A percentile compares a stretch with the other conserved stretches of the same genome.
These are phyloP conservation scores for Linaria vulgaris DNA, from an alignment of 257 asterid genomes.

Conservation along the genomic window DNA sequence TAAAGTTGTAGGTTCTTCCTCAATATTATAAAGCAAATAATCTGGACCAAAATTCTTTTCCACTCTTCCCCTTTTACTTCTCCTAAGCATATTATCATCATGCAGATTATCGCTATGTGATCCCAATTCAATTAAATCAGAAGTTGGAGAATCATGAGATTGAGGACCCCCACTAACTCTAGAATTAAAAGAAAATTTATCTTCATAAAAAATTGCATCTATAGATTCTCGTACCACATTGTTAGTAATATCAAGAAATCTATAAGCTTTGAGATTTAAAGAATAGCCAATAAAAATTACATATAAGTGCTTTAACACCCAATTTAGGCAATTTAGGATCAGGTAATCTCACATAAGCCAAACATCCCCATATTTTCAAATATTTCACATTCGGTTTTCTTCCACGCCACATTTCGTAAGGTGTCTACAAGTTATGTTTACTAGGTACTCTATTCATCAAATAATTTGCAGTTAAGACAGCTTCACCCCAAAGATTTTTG, in stretches of 20 bases:
- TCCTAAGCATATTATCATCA: not conserved
- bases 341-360: too few species aligned
- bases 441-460: not conserved
- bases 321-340: not conserved
- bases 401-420: not conserved
- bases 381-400: not conserved
- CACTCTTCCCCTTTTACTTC: not conserved
- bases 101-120: too few species aligned
- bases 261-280: not conserved
- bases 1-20: too few species aligned
- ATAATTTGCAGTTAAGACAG: not conserved
- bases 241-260: not conserved
- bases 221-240: not conserved
- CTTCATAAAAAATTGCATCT: constrained; percentile 7
- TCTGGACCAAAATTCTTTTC: not conserved
- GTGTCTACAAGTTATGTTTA: not conserved
- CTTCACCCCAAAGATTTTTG: not conserved
- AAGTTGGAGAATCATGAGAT: too few species aligned
- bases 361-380: too few species aligned
- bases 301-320: not conserved
- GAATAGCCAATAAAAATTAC: not conserved
- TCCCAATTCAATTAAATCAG: too few species aligned
- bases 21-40: not conserved
- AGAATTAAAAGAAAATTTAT: not conserved
- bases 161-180: not conserved